Evolutionary conservation across 2,329 filamentous ascomycete species (phyloP), one percentile per base, ranked within the genome.

Genomic region (Penicillium oxalicum): DNA sequence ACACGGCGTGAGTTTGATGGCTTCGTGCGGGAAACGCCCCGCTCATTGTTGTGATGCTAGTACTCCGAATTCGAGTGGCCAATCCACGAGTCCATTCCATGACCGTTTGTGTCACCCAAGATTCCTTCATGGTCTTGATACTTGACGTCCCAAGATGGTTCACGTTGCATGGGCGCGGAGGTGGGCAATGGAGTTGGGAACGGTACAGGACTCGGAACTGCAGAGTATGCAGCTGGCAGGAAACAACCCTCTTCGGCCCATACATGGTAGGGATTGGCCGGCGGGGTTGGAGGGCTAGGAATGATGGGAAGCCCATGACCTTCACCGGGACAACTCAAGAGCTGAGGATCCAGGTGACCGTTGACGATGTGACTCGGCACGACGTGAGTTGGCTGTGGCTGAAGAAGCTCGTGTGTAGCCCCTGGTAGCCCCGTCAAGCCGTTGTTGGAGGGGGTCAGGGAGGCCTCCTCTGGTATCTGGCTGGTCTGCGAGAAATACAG

Each of bases 341-440:
- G 60, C 29, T 70, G 68, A 29, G 73, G 72, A 45, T 75, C 72
- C 38, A 75, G 59, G 47, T 71, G 69, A 32, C 56, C 56, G 9
- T 11, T 44, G 12, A 61, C 57, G n/a, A 60, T 51, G 32, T 62
- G 49, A 5, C 54, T 57, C 1, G 64, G 52, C 2, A 58, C 44
- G n/a, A 61, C 44, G 5, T 58, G 53, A 29, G 56, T 54, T n/a
- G 59, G 54, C 18, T 63, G 64, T 29, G 65, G 61, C 45, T 67
- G 65, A 44, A 74, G 63, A 43, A 75, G 62, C 18, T 75, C 72
- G 51, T 75, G 72, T 8, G 64, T 58, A 32, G 56, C 66, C 9
- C 72, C 70, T 6, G 72, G 71, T 41, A 75, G 56, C 2, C 69
- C 71, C 24, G 76, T 67, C 54, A 78, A 56, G 7, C 58, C 58